Conservation (phyloP, 2,329 filamentous ascomycete genomes). For the Thermothelomyces thermophilus region DNA sequence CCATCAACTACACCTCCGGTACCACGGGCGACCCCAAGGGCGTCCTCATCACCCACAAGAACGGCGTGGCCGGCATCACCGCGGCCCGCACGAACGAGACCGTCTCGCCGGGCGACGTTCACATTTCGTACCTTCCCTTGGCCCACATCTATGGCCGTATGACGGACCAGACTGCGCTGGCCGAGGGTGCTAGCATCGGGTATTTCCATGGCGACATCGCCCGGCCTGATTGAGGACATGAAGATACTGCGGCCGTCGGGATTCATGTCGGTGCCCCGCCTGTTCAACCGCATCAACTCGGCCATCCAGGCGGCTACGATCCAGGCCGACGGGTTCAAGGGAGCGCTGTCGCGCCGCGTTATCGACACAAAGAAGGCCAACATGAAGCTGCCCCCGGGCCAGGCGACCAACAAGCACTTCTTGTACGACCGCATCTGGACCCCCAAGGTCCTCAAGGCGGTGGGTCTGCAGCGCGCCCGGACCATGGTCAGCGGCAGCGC, state of each 20-base stretch:
- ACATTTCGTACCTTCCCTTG: conserved; percentile 83
- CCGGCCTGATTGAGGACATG: conserved; percentile 81
- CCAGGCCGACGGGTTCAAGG: conserved; percentile 71
- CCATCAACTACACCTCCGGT: conserved; percentile 86
- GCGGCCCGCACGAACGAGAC: conserved; percentile 51
- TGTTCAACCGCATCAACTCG: conserved; percentile 85
- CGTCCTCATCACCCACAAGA: conserved; percentile 74
- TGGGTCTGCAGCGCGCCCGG: conserved; percentile 69
- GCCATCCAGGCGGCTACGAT: conserved; percentile 75
- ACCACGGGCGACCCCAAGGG: conserved; percentile 80
- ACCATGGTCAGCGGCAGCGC: conserved; percentile 84
- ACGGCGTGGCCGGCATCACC: conserved; percentile 67
- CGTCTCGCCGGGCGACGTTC: conserved; percentile 49
- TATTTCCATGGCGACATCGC: conserved; percentile 92
- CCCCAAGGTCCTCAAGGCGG: conserved; percentile 73
- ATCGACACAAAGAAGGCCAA: conserved; percentile 73
- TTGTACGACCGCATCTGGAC: conserved; percentile 86
- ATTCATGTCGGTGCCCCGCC: conserved; percentile 82
- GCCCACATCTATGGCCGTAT: conserved; percentile 92
- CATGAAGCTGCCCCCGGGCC: conserved; percentile 63
- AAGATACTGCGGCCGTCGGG: conserved; percentile 77
- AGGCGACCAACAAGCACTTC: conserved; percentile 72
- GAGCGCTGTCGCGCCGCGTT: conserved; percentile 71
- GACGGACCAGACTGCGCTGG: conserved; percentile 67
- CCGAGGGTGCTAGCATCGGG: conserved; percentile 68